phyloP scores from a whole-genome alignment of 306 rosid genomes.

The Cicer cuneatum region DNA sequence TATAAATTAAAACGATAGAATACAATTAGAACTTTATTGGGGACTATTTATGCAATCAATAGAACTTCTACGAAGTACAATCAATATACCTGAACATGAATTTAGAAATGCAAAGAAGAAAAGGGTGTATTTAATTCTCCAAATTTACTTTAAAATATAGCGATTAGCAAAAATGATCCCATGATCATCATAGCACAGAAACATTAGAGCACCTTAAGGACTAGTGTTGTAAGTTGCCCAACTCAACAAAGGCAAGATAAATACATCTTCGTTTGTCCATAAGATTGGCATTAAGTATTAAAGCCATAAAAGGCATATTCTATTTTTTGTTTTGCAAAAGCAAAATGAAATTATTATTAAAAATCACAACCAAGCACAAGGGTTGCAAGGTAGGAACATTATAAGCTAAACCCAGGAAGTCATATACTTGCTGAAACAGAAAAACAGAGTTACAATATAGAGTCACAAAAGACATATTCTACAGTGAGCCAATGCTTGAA shows the following conservation, averaged over 20 bases:
- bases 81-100: constrained; percentile 12
- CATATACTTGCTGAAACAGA: too few relatives aligned
- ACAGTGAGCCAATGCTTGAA: too few relatives aligned
- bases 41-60: neutral
- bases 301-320: neutral
- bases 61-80: constrained; percentile 14
- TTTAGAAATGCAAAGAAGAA: constrained; percentile 13
- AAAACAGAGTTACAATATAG: too few relatives aligned
- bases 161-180: neutral
- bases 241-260: neutral
- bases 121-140: neutral
- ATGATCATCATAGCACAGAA: constrained; percentile 27
- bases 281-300: neutral
- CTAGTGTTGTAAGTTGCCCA: neutral
- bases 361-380: too few relatives aligned
- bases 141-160: neutral
- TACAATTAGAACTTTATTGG: constrained; percentile 2
- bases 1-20: constrained; percentile 4
- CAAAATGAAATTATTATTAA: too few relatives aligned
- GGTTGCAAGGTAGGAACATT: too few relatives aligned
- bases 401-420: too few relatives aligned
- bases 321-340: too few relatives aligned
- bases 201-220: constrained; percentile 18
- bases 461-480: too few relatives aligned
- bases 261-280: neutral